These are phyloP conservation scores for Aspergillus nidulans DNA, from an alignment of 495 filamentous ascomycete species.

Conservation along the genomic window DNA sequence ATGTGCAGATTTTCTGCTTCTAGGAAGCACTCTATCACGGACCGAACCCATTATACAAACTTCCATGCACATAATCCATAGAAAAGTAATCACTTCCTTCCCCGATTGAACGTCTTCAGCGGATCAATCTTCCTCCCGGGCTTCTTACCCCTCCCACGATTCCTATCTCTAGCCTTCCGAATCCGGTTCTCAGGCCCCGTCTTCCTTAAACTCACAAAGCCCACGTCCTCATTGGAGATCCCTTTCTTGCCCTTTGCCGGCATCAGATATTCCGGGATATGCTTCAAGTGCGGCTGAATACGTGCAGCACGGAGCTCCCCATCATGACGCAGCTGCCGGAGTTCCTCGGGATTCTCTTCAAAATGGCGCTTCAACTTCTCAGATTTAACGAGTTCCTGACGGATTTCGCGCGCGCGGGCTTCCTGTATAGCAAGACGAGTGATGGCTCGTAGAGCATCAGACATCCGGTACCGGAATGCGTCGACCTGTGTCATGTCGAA, in stretches of 20 bases:
- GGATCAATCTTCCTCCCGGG: slow-evolving; percentile 65
- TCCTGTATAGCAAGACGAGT: slow-evolving; percentile 82
- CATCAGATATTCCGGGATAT: slow-evolving; percentile 92
- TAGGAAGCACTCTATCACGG: background rate
- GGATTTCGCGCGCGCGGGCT: slow-evolving; percentile 79
- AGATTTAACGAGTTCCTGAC: slow-evolving; percentile 82
- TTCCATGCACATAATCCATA: background rate
- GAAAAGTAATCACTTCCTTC: slow-evolving; percentile 23
- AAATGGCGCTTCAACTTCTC: slow-evolving; percentile 94
- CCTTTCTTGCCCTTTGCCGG: slow-evolving; percentile 71
- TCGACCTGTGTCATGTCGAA: slow-evolving; percentile 95
- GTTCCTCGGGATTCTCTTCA: slow-evolving; percentile 90
- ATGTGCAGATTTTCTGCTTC: slow-evolving; percentile 2
- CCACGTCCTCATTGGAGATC: slow-evolving; percentile 55
- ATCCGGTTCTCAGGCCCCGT: slow-evolving; percentile 62
- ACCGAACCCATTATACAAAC: background rate
- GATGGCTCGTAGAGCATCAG: slow-evolving; percentile 78
- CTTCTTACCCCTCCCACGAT: slow-evolving; percentile 50
- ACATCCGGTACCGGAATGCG: slow-evolving; percentile 90
- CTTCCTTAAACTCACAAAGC: slow-evolving; percentile 75
- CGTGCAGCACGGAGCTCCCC: slow-evolving; percentile 74
- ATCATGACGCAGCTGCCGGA: slow-evolving; percentile 85
- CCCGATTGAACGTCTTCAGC: slow-evolving; percentile 77
- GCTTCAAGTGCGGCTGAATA: slow-evolving; percentile 84
- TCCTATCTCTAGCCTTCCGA: slow-evolving; percentile 63